Conservation (phyloP, 129 eudicot species). For the sunflower (Helianthus annuus) region HanXRQr2.0-SUNRISE NC_035446.2:154643899-154644398, state of each 20-base stretch:
- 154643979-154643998: not conserved
- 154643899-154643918: not conserved
- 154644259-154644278: conserved; percentile 90
- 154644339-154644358: conserved; percentile 88
- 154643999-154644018: not conserved
- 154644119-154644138: conserved; percentile 23
- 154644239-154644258: conserved; percentile 93
- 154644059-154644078: conserved; percentile 22
- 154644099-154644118: not conserved
- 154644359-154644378: conserved; percentile 96
- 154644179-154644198: not conserved
- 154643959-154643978: not conserved
- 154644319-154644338: conserved; percentile 91
- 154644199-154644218: conserved; percentile 8
- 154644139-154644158: not conserved
- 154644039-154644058: conserved; percentile 17
- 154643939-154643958: not conserved
- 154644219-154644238: conserved; percentile 52
- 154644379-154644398: conserved; percentile 95
- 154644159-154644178: not conserved
- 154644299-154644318: conserved; percentile 75
- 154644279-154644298: conserved; percentile 71
- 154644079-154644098: conserved; percentile 10
- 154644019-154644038: conserved; percentile 2
- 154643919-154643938: not conserved